phyloP scores from a whole-genome alignment of 2,329 filamentous ascomycete genomes.

The Neopestalotiopsis sp. region DNA sequence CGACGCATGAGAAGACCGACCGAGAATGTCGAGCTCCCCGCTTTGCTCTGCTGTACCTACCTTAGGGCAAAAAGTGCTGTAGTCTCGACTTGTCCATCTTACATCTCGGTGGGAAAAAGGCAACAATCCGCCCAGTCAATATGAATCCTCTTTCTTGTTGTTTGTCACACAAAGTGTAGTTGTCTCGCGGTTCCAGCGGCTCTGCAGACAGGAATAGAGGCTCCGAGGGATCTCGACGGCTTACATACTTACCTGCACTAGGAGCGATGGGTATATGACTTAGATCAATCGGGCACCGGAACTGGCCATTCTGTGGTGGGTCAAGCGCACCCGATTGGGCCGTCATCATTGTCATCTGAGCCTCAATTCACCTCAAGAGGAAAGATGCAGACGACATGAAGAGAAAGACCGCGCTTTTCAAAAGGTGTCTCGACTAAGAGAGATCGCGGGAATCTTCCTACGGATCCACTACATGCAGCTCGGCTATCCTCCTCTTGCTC shows the following conservation, averaged over 20 bases:
- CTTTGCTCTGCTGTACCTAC: background rate
- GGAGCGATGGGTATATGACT: background rate
- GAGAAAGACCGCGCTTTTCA: background rate
- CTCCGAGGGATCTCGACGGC: background rate
- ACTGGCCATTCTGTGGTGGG: background rate
- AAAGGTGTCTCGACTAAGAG: no score
- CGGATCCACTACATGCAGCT: background rate
- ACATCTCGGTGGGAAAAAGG: background rate
- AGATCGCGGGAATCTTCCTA: background rate
- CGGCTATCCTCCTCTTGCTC: background rate
- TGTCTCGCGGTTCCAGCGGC: background rate
- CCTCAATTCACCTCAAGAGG: background rate
- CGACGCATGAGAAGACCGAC: background rate
- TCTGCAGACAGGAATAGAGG: background rate
- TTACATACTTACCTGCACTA: background rate
- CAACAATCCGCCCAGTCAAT: background rate
- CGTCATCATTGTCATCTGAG: constrained; percentile 1
- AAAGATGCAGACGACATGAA: background rate
- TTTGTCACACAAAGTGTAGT: background rate
- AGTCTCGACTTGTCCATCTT: background rate
- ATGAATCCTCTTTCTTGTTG: background rate
- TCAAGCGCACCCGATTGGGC: background rate
- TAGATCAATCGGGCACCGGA: background rate
- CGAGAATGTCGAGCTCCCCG: background rate
- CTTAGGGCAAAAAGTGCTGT: background rate